phyloP scores from a whole-genome alignment of 345 rosid genomes.

The Lumnitzera littorea region DNA sequence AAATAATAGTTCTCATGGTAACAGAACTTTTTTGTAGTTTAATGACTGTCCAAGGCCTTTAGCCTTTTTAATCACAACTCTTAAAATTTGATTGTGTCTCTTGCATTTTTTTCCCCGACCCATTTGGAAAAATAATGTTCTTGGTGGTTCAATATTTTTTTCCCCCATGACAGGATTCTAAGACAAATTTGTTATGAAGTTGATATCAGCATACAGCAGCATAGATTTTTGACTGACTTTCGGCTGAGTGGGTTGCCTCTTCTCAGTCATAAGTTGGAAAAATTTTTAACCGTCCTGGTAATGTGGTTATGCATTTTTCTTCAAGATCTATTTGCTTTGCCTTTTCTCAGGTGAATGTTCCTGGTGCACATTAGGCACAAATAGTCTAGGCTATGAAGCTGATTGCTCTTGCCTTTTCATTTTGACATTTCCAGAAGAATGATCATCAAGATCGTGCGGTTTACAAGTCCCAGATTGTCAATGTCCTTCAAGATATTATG shows the following conservation, averaged over 20 bases:
- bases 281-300: slow-evolving; percentile 73
- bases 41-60: too few species aligned
- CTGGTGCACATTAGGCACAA: too few species aligned
- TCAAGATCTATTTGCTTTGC: too few species aligned
- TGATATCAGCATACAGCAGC: slow-evolving; percentile 35
- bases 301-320: slow-evolving; percentile 1
- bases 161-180: slow-evolving; percentile 41
- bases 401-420: too few species aligned
- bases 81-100: too few species aligned
- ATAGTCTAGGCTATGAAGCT: too few species aligned
- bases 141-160: slow-evolving; percentile 5
- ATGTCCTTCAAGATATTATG: slow-evolving; percentile 84
- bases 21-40: too few species aligned
- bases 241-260: slow-evolving; percentile 65
- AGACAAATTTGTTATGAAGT: slow-evolving; percentile 48
- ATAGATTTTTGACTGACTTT: slow-evolving; percentile 48
- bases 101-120: neutral
- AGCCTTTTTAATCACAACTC: too few species aligned
- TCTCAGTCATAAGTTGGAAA: slow-evolving; percentile 71
- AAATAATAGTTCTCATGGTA: too few species aligned
- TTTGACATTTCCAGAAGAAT: slow-evolving; percentile 35
- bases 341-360: too few species aligned
- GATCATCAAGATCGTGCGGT: slow-evolving; percentile 26
- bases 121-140: neutral
- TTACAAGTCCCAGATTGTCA: slow-evolving; percentile 67